phyloP scores from a whole-genome alignment of 1,284 basidiomycete species.

The Ceratobasidium sp. region DNA sequence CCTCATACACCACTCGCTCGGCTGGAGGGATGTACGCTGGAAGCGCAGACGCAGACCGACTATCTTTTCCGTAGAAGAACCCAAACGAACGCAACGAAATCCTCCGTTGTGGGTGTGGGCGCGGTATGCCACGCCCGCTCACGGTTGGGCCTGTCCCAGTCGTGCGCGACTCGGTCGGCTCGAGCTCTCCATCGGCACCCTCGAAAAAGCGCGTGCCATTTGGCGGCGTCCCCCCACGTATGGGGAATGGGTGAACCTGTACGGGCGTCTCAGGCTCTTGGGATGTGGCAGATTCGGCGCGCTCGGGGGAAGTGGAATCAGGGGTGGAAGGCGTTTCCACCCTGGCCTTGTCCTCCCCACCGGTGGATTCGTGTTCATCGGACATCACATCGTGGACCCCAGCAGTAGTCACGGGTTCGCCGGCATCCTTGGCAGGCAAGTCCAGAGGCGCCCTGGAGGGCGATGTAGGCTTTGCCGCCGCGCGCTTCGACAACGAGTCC shows the following conservation, averaged over 20 bases:
- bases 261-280: constrained; percentile 9
- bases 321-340: neutral
- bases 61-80: constrained; percentile 56
- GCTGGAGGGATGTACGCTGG: constrained; percentile 48
- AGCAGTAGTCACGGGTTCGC: neutral
- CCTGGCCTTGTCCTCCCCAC: neutral
- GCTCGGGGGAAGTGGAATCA: neutral
- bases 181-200: constrained; percentile 30
- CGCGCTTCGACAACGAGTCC: constrained; percentile 27
- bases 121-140: neutral
- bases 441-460: neutral
- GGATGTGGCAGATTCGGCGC: neutral
- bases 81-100: constrained; percentile 59
- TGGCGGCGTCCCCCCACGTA: constrained; percentile 21
- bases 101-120: constrained; percentile 49
- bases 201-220: constrained; percentile 36
- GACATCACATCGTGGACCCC: neutral
- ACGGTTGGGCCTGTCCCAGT: constrained; percentile 1
- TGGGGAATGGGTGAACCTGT: constrained; percentile 19
- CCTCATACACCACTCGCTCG: constrained; percentile 33
- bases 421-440: neutral
- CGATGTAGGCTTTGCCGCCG: constrained; percentile 30
- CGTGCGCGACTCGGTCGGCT: constrained; percentile 31
- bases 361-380: neutral
- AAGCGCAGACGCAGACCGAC: constrained; percentile 53